These are phyloP conservation scores for Celoporthe dispersa DNA, from an alignment of 2,329 filamentous ascomycete species.

Conservation along the genomic window DNA sequence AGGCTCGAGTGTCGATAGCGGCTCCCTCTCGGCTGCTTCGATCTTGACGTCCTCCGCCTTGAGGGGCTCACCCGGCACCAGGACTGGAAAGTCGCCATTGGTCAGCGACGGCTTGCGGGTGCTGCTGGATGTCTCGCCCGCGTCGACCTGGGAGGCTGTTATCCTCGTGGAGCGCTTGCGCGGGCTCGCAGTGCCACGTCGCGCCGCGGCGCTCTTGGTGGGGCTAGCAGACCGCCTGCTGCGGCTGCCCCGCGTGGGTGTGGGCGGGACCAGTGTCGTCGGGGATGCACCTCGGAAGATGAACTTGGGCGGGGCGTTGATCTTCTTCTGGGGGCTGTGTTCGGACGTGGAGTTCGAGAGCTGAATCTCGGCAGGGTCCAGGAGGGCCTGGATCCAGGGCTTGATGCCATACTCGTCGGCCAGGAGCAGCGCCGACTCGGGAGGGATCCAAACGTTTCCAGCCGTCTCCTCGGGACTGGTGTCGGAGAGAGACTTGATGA, in stretches of 20 bases:
- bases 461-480: constrained; percentile 92
- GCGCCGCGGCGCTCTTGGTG: constrained; percentile 48
- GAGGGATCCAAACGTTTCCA: constrained; percentile 95
- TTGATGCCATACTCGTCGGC: constrained; percentile 86
- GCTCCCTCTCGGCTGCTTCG: constrained; percentile 56
- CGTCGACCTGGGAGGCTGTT: constrained; percentile 45
- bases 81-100: constrained; percentile 37
- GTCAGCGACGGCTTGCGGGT: constrained; percentile 35
- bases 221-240: constrained; percentile 63
- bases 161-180: constrained; percentile 56
- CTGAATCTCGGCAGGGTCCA: constrained; percentile 82
- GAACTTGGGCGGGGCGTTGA: constrained; percentile 81
- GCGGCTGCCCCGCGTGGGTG: constrained; percentile 54
- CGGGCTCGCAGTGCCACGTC: constrained; percentile 55
- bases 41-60: constrained; percentile 40
- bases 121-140: constrained; percentile 39
- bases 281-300: constrained; percentile 42
- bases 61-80: constrained; percentile 24
- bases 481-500: constrained; percentile 80
- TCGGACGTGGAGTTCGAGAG: constrained; percentile 55
- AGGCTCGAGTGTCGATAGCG: constrained; percentile 52
- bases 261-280: constrained; percentile 53
- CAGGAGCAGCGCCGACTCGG: constrained; percentile 77
- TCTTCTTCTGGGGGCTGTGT: constrained; percentile 71
- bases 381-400: constrained; percentile 88